Evolutionary conservation across 345 rosid genomes (phyloP), one percentile per base, ranked within the genome.

Genomic region (Eucalyptus regnans): DNA sequence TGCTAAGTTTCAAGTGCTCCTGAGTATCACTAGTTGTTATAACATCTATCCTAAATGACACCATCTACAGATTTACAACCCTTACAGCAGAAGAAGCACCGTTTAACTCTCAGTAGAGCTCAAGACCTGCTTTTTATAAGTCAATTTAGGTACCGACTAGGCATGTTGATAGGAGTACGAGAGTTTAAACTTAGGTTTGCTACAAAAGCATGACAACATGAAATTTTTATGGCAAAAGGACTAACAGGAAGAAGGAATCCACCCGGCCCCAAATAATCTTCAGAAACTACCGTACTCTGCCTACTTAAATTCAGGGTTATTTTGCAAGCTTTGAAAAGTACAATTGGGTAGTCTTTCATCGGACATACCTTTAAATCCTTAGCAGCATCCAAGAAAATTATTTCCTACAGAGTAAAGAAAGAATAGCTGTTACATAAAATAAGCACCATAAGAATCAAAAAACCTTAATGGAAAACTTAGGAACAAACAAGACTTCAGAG

Each of bases 351-450:
- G 41, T 16, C 60, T 46, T 84, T 86, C 81, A 71, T 23, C 25
- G 62, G 46, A 54, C 93, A 8, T 93, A 97, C 99, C 96, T 96
- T 95, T 89, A 96, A 88, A 58, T 83, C 90, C 90, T 91, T 85
- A 88, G 91, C 90, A 88, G 95, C 92, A 90, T 95, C 93, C 93
- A 92, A 90, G 93, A 97, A 96, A 89, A 96, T 97, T 89, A 92
- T 87, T 95, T 97, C 99, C 99, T 97, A 88, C 94, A 95, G 90
- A 90, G 90, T 31, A 52, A 89, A 89, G 29, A 66, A 91, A 68
- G 23, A 29, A 51, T 44, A 50, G 62, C 46, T 25, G 89, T 94
- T 89, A 92, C 15, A 58, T 52, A 83, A 89, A 79, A 50, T 79
- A 31, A 64, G 27, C n/a, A 80, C 81, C n/a, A 76, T 81, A 81